Percentiles rank a stretch among this genome's conserved stretches.
Evolutionary conservation across 257 asterid genomes (phyloP).

Genomic region (Solanum phureja): DNA sequence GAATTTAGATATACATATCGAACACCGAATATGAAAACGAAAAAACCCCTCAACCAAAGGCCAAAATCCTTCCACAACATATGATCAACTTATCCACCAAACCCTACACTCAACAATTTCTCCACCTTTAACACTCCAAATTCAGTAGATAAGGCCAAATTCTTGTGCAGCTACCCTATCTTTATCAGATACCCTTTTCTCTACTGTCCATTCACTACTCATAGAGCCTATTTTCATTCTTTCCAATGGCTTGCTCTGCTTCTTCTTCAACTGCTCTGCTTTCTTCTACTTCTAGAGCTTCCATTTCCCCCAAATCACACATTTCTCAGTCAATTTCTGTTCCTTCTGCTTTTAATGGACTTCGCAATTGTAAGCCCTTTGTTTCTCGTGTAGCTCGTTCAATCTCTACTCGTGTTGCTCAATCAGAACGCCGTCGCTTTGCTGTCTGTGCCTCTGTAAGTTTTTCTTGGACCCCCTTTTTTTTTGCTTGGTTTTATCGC

Average conservation of each 20-base stretch:
- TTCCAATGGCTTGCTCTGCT: conserved; percentile 31
- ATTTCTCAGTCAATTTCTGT: conserved; percentile 9
- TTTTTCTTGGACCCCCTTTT: neutral
- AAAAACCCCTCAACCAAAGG: neutral
- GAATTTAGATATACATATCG: too few species aligned
- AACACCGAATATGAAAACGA: fast-evolving
- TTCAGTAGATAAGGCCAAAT: neutral
- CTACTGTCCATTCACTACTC: neutral
- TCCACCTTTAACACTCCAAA: neutral
- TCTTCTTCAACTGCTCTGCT: conserved; percentile 53
- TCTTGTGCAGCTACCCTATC: neutral
- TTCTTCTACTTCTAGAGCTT: conserved; percentile 27
- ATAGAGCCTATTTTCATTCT: neutral
- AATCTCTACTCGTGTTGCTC: conserved; percentile 22
- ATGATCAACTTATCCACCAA: neutral
- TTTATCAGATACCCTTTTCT: neutral
- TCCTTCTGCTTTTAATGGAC: conserved; percentile 32
- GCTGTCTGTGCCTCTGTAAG: conserved; percentile 61
- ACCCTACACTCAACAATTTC: neutral
- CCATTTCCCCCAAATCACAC: conserved; percentile 31
- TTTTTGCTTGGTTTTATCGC: neutral
- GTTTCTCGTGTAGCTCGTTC: conserved; percentile 21
- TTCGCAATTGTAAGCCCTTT: conserved; percentile 16
- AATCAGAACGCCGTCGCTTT: conserved; percentile 21
- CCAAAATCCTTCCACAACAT: neutral